These are phyloP conservation scores for Atkinsonella texensis DNA, from an alignment of 2,329 filamentous ascomycete species.

Conservation along the genomic window DNA sequence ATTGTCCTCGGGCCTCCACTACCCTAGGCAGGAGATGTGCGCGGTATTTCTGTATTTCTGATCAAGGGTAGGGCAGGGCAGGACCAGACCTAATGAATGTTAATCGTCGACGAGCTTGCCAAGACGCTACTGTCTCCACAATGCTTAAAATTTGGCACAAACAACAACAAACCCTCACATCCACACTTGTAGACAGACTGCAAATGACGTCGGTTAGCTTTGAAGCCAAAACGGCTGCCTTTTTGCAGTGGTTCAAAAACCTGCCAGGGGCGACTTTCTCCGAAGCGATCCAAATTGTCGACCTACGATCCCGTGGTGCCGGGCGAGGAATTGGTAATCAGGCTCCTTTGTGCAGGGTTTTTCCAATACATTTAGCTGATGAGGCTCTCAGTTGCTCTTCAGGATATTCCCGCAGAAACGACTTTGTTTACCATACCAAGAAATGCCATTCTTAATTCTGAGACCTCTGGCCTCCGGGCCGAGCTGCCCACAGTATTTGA, in stretches of 20 bases:
- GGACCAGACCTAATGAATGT: too few relatives aligned
- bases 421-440: constrained; percentile 73
- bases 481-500: constrained; percentile 43
- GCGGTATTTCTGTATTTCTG: too few relatives aligned
- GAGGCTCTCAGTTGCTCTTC: constrained; percentile 46
- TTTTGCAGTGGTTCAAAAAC: constrained; percentile 42
- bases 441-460: constrained; percentile 53
- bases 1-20: too few relatives aligned
- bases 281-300: constrained; percentile 36
- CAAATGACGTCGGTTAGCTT: constrained; percentile 21
- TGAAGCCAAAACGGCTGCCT: constrained; percentile 29
- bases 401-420: constrained; percentile 61
- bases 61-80: too few relatives aligned
- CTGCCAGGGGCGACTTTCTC: constrained; percentile 42
- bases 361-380: background rate
- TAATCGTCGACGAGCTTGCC: too few relatives aligned
- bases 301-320: constrained; percentile 36
- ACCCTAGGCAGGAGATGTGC: too few relatives aligned
- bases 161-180: background rate
- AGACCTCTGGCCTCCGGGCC: constrained; percentile 56
- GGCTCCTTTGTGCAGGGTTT: background rate
- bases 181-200: background rate
- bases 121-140: background rate
- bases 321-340: constrained; percentile 42
- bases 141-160: background rate